Evolutionary conservation across 768 basidiomycete species (phyloP).

Genomic region (Calvatia gigantea): DNA sequence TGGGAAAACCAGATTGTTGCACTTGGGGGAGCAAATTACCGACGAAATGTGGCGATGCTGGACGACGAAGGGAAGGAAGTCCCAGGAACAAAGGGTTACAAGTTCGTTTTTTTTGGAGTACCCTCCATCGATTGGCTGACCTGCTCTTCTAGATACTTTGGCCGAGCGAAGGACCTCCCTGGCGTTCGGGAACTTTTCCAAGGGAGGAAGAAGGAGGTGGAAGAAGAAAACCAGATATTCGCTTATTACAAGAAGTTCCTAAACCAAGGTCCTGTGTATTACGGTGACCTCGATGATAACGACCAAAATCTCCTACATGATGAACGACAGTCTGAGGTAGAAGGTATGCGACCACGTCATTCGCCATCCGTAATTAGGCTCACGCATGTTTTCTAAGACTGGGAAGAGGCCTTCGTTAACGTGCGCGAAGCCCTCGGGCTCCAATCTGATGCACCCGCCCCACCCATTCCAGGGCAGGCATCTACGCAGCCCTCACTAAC

Average conservation of each 20-base stretch:
- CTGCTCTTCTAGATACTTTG: slow-evolving; percentile 72
- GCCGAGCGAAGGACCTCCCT: slow-evolving; percentile 92
- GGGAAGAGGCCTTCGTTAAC: slow-evolving; percentile 57
- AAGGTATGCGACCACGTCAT: slow-evolving; percentile 44
- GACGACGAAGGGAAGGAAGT: slow-evolving; percentile 96
- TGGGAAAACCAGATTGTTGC: slow-evolving; percentile 99
- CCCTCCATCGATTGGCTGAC: background rate
- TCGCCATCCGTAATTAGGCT: background rate
- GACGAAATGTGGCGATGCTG: slow-evolving; percentile 89
- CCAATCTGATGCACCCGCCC: slow-evolving; percentile 43
- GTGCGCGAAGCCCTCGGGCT: slow-evolving; percentile 53
- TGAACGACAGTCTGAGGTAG: slow-evolving; percentile 69
- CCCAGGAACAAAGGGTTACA: slow-evolving; percentile 96
- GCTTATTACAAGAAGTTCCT: slow-evolving; percentile 85
- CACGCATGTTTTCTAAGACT: slow-evolving; percentile 39
- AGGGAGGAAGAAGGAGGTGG: slow-evolving; percentile 80
- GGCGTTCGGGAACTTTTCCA: slow-evolving; percentile 95
- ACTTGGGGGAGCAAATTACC: slow-evolving; percentile 93
- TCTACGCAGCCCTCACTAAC: slow-evolving; percentile 16
- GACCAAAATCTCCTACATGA: slow-evolving; percentile 65
- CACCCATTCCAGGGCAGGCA: slow-evolving; percentile 37
- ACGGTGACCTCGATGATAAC: slow-evolving; percentile 85
- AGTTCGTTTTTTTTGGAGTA: slow-evolving; percentile 45
- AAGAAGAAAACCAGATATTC: slow-evolving; percentile 79
- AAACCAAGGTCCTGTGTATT: slow-evolving; percentile 85